A percentile compares a stretch with the other conserved stretches of the same genome.
These are phyloP conservation scores for Mycosphaerella sp. DNA, from an alignment of 2,329 filamentous ascomycete genomes.

Conservation along the genomic window DNA sequence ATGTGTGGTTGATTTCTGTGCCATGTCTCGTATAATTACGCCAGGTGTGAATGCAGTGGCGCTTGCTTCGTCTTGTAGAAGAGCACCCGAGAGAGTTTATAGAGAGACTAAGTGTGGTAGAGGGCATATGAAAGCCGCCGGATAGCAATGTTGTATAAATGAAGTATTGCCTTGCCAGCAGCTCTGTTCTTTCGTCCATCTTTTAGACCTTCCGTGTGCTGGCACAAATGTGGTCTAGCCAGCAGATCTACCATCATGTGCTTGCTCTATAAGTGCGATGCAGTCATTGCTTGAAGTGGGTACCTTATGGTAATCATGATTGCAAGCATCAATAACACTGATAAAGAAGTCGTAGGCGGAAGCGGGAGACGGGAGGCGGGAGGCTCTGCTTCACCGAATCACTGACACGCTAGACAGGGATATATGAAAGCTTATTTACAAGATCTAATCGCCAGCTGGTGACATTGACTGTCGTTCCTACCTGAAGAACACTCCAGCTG, in stretches of 20 bases:
- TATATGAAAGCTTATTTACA: slow-evolving; percentile 3
- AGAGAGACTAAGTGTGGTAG: not conserved
- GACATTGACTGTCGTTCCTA: no score
- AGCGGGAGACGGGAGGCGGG: not conserved
- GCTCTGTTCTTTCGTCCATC: not conserved
- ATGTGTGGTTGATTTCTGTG: no score
- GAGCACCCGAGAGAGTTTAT: not conserved
- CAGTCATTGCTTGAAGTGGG: no score
- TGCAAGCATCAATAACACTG: no score
- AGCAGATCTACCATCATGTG: no score
- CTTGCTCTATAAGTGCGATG: not conserved
- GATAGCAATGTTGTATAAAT: slow-evolving; percentile 9
- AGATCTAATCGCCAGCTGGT: not conserved
- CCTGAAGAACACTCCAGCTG: not conserved
- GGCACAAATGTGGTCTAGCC: no score
- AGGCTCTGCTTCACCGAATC: slow-evolving; percentile 5
- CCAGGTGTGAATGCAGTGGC: not conserved
- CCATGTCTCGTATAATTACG: no score
- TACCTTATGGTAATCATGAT: no score
- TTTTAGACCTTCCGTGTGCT: no score
- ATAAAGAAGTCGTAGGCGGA: no score
- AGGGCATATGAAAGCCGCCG: not conserved
- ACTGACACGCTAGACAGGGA: slow-evolving; percentile 1
- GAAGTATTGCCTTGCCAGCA: not conserved
- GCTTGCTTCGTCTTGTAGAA: not conserved